A percentile compares a stretch with the other conserved stretches of the same genome.
Conservation (phyloP, 2,329 filamentous ascomycete species). For the Ilyonectria destructans region DNA sequence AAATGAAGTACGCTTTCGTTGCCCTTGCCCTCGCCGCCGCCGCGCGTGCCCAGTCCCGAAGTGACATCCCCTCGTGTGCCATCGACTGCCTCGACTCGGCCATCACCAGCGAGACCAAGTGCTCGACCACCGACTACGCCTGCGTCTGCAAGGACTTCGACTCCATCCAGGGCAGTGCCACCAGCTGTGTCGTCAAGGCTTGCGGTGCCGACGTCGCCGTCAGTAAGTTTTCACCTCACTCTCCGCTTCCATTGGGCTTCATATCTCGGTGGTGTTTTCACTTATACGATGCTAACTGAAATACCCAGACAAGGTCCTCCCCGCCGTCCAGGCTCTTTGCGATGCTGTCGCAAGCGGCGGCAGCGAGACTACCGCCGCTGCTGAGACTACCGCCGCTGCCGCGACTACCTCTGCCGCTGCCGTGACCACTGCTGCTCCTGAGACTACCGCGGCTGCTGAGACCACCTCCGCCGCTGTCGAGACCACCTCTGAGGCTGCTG, state of each 20-base stretch:
- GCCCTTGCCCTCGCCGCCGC: constrained; percentile 54
- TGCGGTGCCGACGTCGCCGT: constrained; percentile 58
- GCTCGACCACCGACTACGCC: constrained; percentile 52
- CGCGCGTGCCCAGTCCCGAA: constrained; percentile 54
- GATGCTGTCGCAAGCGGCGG: constrained; percentile 25
- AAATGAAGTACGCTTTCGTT: constrained; percentile 59
- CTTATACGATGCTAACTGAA: constrained; percentile 38
- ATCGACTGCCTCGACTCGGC: constrained; percentile 55
- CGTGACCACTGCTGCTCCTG: constrained; percentile 28
- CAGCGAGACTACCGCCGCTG: constrained; percentile 30
- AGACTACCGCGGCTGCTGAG: constrained; percentile 16
- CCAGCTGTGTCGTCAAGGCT: constrained; percentile 54
- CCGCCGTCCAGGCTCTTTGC: constrained; percentile 57
- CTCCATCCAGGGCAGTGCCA: constrained; percentile 52
- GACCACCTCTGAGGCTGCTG: constrained; percentile 31
- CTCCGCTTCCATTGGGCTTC: neutral
- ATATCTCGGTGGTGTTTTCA: neutral
- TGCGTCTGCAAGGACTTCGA: constrained; percentile 57
- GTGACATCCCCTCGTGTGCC: constrained; percentile 58
- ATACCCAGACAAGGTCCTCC: constrained; percentile 57
- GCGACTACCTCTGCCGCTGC: constrained; percentile 20
- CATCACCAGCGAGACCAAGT: constrained; percentile 52
- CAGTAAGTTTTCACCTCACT: constrained; percentile 51
- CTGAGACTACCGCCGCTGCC: constrained; percentile 28
- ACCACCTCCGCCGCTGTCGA: constrained; percentile 29